Base-by-base conservation (phyloP, 2,329 filamentous ascomycete species). In the Aspergillus sp. region DNA sequence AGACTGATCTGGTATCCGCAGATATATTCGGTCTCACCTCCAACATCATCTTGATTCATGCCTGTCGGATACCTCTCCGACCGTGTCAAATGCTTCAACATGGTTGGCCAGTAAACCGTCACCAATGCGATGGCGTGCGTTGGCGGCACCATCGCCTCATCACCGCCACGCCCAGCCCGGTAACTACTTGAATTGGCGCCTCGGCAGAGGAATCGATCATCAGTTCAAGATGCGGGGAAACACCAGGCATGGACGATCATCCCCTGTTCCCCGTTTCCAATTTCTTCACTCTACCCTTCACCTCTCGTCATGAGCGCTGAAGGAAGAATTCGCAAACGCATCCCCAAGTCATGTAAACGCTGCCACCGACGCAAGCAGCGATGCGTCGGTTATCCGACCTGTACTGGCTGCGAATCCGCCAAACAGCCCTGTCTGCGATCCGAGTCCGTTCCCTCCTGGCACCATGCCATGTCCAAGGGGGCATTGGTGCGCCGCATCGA, bases 301-400 rank as follows among this genome's bases (percentile, higher is more conserved):
- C 8, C 5, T 21, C 19, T 10, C 65, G 39, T 38, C 41, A 62
- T 57, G 54, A 58, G 53, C 19, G 36, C 55, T 25, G 36, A 39
- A 21, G 25, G 41, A 10, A 52, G 63, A 15, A 62, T 66, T 25
- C 65, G 66, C 23, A 70, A 67, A 32, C 63, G 67, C 30, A 62
- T 67, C 50, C 68, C 68, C 11, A 67, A 64, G 36, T 68, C 68
- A 15, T 70, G 68, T 51, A 54, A 56, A 23, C 64, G 64, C 55
- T 70, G 68, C 23, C 67, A 70, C 41, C 66, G 66, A 5, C 68
- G 66, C 13, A 70, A 69, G 52, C 68, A 70, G 48, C 66, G 64
- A 44, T 69, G 68, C 47, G 66, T 68, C 15, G 66, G 66, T 2
- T 62, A 60, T 21, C 66, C 68, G 1, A 63, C 60, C 15, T 70